A percentile compares a stretch with the other conserved stretches of the same genome.
These are phyloP conservation scores for Camelina laxa DNA, from an alignment of 345 rosid genomes.

Conservation along the genomic window DNA sequence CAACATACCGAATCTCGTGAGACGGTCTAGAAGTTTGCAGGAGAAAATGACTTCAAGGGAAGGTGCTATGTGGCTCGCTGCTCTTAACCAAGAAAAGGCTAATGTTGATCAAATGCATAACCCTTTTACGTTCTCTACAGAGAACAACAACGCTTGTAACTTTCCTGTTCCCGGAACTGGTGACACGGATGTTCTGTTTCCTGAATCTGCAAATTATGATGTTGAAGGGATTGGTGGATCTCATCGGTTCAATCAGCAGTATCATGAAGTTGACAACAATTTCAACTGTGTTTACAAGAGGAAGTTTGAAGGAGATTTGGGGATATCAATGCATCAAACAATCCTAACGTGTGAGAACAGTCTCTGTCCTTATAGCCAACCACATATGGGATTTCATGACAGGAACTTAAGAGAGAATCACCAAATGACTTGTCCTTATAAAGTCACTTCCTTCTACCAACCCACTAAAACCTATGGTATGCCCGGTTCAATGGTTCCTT, in stretches of 20 bases:
- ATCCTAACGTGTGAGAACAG: constrained; percentile 64
- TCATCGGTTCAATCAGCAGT: constrained; percentile 34
- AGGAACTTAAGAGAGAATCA: constrained; percentile 78
- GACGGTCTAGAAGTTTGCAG: constrained; percentile 87
- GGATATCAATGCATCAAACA: constrained; percentile 55
- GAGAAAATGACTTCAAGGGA: constrained; percentile 97
- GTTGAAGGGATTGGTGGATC: constrained; percentile 67
- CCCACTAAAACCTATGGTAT: constrained; percentile 14
- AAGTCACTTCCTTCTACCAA: constrained; percentile 41
- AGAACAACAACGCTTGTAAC: constrained; percentile 27
- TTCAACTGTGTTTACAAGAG: constrained; percentile 62
- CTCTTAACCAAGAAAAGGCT: constrained; percentile 75
- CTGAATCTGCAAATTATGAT: constrained; percentile 72
- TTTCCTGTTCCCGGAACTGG: not conserved
- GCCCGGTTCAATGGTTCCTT: constrained; percentile 14
- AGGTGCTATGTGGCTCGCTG: constrained; percentile 87
- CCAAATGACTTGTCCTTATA: constrained; percentile 66
- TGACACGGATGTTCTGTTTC: constrained; percentile 48
- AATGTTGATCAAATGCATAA: constrained; percentile 54
- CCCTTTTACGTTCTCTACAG: constrained; percentile 57
- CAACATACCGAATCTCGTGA: constrained; percentile 77
- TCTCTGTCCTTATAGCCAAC: constrained; percentile 71
- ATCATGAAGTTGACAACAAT: constrained; percentile 49
- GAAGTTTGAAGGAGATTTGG: constrained; percentile 58
- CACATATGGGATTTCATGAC: constrained; percentile 67